Percentiles rank a stretch among this genome's conserved stretches.
These are phyloP conservation scores for Calocera cornea DNA, from an alignment of 768 basidiomycete species.

Conservation along the genomic window DNA sequence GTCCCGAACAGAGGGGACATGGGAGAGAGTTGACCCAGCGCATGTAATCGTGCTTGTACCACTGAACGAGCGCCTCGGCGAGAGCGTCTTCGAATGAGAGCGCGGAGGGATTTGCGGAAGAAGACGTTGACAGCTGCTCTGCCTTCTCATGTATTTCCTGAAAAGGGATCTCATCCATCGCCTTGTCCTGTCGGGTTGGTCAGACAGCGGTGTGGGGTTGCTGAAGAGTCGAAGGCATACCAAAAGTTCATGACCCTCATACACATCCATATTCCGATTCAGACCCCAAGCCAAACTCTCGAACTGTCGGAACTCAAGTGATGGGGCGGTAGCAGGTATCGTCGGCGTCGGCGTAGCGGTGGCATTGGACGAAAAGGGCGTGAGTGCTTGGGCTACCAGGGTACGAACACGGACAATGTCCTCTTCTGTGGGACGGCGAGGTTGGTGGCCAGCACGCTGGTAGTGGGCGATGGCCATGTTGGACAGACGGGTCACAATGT, in stretches of 20 bases:
- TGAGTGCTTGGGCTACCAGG: not conserved
- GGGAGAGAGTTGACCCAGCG: slow-evolving; percentile 30
- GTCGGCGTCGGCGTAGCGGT: not conserved
- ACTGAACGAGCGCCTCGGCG: slow-evolving; percentile 25
- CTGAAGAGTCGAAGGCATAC: slow-evolving; percentile 6
- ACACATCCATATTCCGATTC: slow-evolving; percentile 18
- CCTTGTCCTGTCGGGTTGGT: slow-evolving; percentile 13
- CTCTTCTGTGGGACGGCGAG: not conserved
- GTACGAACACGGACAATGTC: not conserved
- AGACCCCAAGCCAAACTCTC: not conserved
- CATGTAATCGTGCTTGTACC: slow-evolving; percentile 30
- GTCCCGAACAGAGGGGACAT: slow-evolving; percentile 23
- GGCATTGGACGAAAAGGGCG: not conserved
- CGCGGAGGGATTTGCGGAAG: not conserved
- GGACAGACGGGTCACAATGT: not conserved
- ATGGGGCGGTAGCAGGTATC: not conserved
- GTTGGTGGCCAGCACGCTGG: not conserved
- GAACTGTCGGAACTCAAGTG: not conserved
- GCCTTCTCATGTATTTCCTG: slow-evolving; percentile 16
- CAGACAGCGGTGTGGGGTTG: not conserved
- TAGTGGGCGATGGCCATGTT: not conserved
- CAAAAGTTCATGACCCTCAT: slow-evolving; percentile 15
- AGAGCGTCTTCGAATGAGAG: slow-evolving; percentile 22
- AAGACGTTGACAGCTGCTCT: slow-evolving; percentile 12
- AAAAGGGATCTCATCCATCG: slow-evolving; percentile 17